A percentile compares a stretch with the other conserved stretches of the same genome.
Evolutionary conservation across 2,329 filamentous ascomycete genomes (phyloP).

Genomic region (Pezicula radicicola): DNA sequence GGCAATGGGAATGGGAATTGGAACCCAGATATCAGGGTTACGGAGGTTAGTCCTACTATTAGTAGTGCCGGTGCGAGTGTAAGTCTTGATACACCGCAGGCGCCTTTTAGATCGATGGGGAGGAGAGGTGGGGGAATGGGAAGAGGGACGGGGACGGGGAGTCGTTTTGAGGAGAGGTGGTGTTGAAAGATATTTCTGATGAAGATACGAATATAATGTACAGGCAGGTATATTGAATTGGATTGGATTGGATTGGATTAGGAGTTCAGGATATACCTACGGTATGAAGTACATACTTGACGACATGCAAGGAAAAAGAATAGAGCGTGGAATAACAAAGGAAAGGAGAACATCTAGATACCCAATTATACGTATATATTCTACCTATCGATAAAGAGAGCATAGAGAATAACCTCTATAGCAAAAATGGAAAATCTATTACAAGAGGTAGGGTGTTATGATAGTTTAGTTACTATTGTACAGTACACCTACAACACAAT

Average conservation of each 20-base stretch:
- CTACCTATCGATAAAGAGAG: too few species aligned
- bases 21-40: constrained; percentile 9
- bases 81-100: background rate
- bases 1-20: constrained; percentile 8
- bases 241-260: background rate
- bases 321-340: background rate
- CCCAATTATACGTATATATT: too few species aligned
- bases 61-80: background rate
- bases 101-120: background rate
- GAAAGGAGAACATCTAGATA: too few species aligned
- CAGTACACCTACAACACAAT: too few species aligned
- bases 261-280: background rate
- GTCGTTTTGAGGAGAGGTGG: constrained; percentile 15
- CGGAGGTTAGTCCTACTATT: constrained; percentile 6
- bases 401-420: too few species aligned
- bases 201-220: too few species aligned
- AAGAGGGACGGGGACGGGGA: constrained; percentile 6
- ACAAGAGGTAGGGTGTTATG: too few species aligned
- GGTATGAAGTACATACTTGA: background rate
- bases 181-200: background rate
- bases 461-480: too few species aligned
- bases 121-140: background rate
- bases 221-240: too few species aligned
- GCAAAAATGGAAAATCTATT: too few species aligned
- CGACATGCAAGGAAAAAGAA: background rate